These are phyloP conservation scores for Hypomyces perniciosus DNA, from an alignment of 2,329 filamentous ascomycete genomes.

Conservation along the genomic window DNA sequence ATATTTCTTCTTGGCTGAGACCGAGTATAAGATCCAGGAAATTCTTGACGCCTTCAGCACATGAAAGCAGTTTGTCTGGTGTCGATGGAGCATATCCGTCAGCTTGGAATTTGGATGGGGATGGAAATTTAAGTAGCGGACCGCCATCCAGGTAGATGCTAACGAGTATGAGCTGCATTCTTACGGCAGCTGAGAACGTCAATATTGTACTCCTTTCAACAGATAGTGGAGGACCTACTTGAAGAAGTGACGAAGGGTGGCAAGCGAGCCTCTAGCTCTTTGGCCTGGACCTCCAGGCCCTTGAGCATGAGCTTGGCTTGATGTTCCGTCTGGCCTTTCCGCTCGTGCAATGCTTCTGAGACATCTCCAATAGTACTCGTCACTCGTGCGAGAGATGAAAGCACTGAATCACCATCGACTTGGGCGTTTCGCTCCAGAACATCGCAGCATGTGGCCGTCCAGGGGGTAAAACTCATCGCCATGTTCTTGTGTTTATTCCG, in stretches of 20 bases:
- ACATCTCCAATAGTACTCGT: slow-evolving; percentile 36
- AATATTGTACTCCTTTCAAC: slow-evolving; percentile 7
- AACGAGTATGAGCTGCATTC: slow-evolving; percentile 29
- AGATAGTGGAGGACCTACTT: slow-evolving; percentile 9
- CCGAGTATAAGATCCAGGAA: slow-evolving; percentile 29
- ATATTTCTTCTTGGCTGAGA: slow-evolving; percentile 27
- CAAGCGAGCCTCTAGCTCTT: slow-evolving; percentile 35
- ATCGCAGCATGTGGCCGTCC: slow-evolving; percentile 41
- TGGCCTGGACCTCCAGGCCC: slow-evolving; percentile 42
- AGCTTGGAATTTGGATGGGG: slow-evolving; percentile 4
- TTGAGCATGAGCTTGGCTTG: slow-evolving; percentile 40
- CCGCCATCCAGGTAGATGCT: slow-evolving; percentile 36
- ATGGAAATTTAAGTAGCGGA: slow-evolving; percentile 26
- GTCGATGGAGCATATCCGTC: slow-evolving; percentile 10
- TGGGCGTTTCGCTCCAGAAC: slow-evolving; percentile 33
- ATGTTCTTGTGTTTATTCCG: slow-evolving; percentile 33
- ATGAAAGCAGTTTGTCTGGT: slow-evolving; percentile 18
- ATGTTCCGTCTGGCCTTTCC: slow-evolving; percentile 27
- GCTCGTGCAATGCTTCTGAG: slow-evolving; percentile 24
- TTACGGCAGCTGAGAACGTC: slow-evolving; percentile 17
- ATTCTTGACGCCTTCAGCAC: slow-evolving; percentile 21
- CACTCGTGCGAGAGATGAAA: slow-evolving; percentile 39
- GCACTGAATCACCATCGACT: slow-evolving; percentile 34
- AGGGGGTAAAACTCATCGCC: slow-evolving; percentile 31
- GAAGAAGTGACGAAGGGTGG: slow-evolving; percentile 25